Conservation (phyloP, 1,284 basidiomycete species). For the Earliella scabrosa region DNA sequence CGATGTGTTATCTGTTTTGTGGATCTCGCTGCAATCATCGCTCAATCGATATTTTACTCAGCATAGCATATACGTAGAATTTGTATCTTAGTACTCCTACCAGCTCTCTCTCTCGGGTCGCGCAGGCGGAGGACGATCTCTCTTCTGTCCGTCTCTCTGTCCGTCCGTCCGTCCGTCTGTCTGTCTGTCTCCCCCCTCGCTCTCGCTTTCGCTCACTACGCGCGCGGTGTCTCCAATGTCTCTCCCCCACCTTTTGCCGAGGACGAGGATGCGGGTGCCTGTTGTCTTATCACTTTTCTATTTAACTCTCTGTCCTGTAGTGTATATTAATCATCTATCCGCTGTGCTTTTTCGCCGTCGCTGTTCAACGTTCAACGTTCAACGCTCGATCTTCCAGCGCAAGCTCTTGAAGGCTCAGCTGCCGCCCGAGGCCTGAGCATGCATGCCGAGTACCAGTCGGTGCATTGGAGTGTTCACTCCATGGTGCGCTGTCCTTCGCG, state of each 20-base stretch:
- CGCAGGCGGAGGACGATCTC: constrained; percentile 20
- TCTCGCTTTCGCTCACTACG: no score
- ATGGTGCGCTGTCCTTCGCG: no score
- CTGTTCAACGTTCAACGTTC: no score
- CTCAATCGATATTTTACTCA: constrained; percentile 37
- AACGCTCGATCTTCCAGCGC: no score
- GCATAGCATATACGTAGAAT: constrained; percentile 47
- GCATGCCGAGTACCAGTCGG: no score
- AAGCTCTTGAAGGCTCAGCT: no score
- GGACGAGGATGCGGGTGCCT: constrained; percentile 28
- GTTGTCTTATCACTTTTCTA: constrained; percentile 35
- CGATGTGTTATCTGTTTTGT: constrained; percentile 26
- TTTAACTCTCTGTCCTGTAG: constrained; percentile 41
- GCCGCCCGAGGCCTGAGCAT: no score
- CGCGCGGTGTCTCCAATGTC: no score
- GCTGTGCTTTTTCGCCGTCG: constrained; percentile 1
- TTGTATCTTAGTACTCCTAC: constrained; percentile 46
- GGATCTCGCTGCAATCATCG: constrained; percentile 30
- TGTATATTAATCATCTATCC: constrained; percentile 37
- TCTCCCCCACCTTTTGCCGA: constrained; percentile 15
- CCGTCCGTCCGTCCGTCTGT: no score
- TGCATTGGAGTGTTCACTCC: no score
- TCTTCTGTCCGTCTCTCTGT: no score
- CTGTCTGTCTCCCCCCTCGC: no score
- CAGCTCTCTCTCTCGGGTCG: constrained; percentile 20